phyloP scores from a whole-genome alignment of 768 basidiomycete species.

The Leccinum obscurum region DNA sequence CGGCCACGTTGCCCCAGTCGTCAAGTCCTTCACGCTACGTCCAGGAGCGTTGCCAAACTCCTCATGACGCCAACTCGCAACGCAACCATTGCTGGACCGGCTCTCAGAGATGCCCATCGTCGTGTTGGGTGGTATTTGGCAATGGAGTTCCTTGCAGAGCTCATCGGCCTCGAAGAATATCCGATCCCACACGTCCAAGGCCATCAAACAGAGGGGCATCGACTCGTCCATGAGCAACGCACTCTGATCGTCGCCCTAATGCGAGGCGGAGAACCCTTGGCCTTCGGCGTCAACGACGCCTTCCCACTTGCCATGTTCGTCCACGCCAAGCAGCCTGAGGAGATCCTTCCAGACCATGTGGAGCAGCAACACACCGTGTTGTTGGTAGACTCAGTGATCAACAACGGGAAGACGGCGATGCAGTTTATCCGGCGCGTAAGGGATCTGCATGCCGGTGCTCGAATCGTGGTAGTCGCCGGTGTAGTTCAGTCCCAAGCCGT shows the following conservation, averaged over 20 bases:
- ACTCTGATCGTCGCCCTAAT: slow-evolving; percentile 17
- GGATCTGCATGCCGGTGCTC: slow-evolving; percentile 14
- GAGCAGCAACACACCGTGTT: slow-evolving; percentile 15
- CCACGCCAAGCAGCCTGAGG: slow-evolving; percentile 17
- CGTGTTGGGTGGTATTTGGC: slow-evolving; percentile 19
- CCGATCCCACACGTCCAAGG: slow-evolving; percentile 17
- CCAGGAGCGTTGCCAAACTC: slow-evolving; percentile 14
- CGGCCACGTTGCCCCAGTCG: slow-evolving; percentile 12
- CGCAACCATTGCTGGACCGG: slow-evolving; percentile 16
- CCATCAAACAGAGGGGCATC: slow-evolving; percentile 17
- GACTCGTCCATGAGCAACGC: slow-evolving; percentile 14
- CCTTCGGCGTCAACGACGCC: slow-evolving; percentile 15
- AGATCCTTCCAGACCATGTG: slow-evolving; percentile 15
- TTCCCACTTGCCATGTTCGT: slow-evolving; percentile 18
- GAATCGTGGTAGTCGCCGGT: slow-evolving; percentile 17
- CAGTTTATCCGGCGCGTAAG: slow-evolving; percentile 14
- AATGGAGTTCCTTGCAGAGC: slow-evolving; percentile 19
- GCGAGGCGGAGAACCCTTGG: slow-evolving; percentile 17
- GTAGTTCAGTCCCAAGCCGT: slow-evolving; percentile 15
- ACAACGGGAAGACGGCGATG: slow-evolving; percentile 14
- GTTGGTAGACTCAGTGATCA: slow-evolving; percentile 19
- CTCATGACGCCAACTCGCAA: slow-evolving; percentile 17
- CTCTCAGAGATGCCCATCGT: slow-evolving; percentile 18
- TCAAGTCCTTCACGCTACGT: slow-evolving; percentile 16
- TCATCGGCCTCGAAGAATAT: slow-evolving; percentile 18